A percentile compares a stretch with the other conserved stretches of the same genome.
Conservation (phyloP, 2,329 filamentous ascomycete species). For the Colletotrichum theobromicola region DNA sequence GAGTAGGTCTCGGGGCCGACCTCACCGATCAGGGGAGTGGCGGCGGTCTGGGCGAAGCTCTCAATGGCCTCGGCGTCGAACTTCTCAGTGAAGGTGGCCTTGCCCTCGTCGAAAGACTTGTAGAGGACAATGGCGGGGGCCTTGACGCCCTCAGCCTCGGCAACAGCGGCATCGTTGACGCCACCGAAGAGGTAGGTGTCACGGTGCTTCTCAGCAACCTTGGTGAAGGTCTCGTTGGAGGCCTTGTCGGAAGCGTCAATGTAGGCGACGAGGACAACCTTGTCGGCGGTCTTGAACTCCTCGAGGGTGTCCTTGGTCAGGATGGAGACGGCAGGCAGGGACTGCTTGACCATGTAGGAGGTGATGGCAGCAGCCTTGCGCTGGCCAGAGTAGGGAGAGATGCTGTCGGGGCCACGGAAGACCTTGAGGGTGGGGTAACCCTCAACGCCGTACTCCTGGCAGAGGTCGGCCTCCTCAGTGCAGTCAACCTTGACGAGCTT, state of each 20-base stretch:
- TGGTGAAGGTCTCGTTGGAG: slow-evolving; percentile 83
- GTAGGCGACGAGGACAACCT: slow-evolving; percentile 93
- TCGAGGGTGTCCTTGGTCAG: slow-evolving; percentile 83
- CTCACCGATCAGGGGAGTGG: slow-evolving; percentile 92
- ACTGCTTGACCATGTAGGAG: slow-evolving; percentile 98
- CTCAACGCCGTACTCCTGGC: slow-evolving; percentile 88
- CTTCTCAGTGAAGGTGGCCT: slow-evolving; percentile 80
- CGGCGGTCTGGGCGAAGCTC: slow-evolving; percentile 81
- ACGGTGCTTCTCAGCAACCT: slow-evolving; percentile 76
- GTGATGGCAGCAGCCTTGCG: slow-evolving; percentile 82
- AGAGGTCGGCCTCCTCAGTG: slow-evolving; percentile 92
- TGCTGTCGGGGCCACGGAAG: slow-evolving; percentile 88
- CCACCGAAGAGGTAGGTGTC: slow-evolving; percentile 94
- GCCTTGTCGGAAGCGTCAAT: slow-evolving; percentile 81
- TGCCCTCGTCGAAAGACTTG: slow-evolving; percentile 98
- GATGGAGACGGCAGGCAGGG: slow-evolving; percentile 86
- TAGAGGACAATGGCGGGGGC: slow-evolving; percentile 90
- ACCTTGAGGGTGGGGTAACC: slow-evolving; percentile 99
- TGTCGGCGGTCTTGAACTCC: slow-evolving; percentile 98
- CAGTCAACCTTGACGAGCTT: slow-evolving; percentile 89
- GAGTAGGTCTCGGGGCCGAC: slow-evolving; percentile 97
- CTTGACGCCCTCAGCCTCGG: slow-evolving; percentile 88
- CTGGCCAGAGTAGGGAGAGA: slow-evolving; percentile 84
- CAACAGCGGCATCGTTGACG: slow-evolving; percentile 80
- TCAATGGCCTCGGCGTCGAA: slow-evolving; percentile 83